Evolutionary conservation across 306 rosid genomes (phyloP).

Genomic region (Cucumis melo): DNA sequence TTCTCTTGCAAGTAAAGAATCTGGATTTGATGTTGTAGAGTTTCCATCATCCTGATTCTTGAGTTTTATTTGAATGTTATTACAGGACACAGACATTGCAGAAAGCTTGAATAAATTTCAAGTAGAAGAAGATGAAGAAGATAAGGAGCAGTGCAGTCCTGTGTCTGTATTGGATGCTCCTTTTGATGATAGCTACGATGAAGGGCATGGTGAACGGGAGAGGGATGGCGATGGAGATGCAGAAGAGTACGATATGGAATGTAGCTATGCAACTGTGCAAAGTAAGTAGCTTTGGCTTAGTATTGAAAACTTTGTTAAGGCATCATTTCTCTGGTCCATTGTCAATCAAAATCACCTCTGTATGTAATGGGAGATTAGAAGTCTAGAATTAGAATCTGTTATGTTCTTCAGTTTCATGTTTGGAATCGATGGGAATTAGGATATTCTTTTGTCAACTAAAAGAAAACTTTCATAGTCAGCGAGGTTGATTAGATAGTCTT

Average conservation of each 20-base stretch:
- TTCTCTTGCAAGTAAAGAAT: neutral
- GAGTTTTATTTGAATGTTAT: neutral
- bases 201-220: slow-evolving; percentile 19
- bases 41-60: neutral
- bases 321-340: neutral
- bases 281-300: slow-evolving; percentile 37
- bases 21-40: neutral
- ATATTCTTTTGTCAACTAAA: neutral
- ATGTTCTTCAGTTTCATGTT: neutral
- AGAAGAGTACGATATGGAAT: slow-evolving; percentile 41
- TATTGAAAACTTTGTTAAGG: neutral
- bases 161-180: slow-evolving; percentile 87
- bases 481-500: neutral
- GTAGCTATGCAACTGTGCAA: slow-evolving; percentile 83
- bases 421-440: neutral
- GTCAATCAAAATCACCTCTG: neutral
- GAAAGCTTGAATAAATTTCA: slow-evolving; percentile 30
- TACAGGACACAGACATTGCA: slow-evolving; percentile 15
- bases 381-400: neutral
- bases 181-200: slow-evolving; percentile 51
- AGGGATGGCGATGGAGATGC: slow-evolving; percentile 4
- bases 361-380: neutral
- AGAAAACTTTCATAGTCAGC: neutral
- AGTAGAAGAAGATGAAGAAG: slow-evolving; percentile 46
- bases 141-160: slow-evolving; percentile 94